Conservation (phyloP, 192 early-diverging fungal species). For the Coemansia sp. region DNA sequence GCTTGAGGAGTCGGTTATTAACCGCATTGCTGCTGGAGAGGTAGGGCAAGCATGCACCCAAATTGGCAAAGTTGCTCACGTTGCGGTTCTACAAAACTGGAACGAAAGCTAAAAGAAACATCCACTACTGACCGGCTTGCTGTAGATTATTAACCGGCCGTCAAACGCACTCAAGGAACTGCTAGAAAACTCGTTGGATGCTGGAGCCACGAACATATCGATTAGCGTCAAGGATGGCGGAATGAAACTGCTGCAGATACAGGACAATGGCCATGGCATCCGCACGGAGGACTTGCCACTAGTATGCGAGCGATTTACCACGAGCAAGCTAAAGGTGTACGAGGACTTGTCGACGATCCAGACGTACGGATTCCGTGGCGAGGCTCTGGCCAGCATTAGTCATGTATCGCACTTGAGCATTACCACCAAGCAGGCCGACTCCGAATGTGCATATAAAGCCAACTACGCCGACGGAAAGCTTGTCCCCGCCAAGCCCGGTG, state of each 20-base stretch:
- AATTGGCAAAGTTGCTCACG: not conserved
- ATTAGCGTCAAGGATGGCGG: conserved; percentile 90
- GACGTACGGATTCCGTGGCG: conserved; percentile 97
- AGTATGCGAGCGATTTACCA: conserved; percentile 96
- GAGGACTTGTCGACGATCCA: conserved; percentile 85
- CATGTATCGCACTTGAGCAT: conserved; percentile 94
- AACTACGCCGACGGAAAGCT: conserved; percentile 88
- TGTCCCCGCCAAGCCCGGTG: conserved; percentile 74
- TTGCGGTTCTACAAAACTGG: not conserved
- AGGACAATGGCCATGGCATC: conserved; percentile 96
- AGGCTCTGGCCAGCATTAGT: conserved; percentile 95
- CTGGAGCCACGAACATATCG: conserved; percentile 84
- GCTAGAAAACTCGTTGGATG: conserved; percentile 96
- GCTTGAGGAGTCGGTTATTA: conserved; percentile 87
- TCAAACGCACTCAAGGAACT: conserved; percentile 97
- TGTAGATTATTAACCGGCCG: conserved; percentile 93
- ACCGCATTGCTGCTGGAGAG: conserved; percentile 97
- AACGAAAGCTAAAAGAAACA: not conserved
- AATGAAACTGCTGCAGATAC: conserved; percentile 90
- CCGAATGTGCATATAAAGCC: conserved; percentile 78
- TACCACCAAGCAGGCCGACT: conserved; percentile 76
- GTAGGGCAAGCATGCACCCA: conserved; percentile 42
- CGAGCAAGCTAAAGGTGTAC: conserved; percentile 85
- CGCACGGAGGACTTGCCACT: conserved; percentile 86
- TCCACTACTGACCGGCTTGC: not conserved